Evolutionary conservation across 371 early-diverging fungal genomes (phyloP), one percentile per base, ranked within the genome.

Genomic region (Apophysomyces elegans): DNA sequence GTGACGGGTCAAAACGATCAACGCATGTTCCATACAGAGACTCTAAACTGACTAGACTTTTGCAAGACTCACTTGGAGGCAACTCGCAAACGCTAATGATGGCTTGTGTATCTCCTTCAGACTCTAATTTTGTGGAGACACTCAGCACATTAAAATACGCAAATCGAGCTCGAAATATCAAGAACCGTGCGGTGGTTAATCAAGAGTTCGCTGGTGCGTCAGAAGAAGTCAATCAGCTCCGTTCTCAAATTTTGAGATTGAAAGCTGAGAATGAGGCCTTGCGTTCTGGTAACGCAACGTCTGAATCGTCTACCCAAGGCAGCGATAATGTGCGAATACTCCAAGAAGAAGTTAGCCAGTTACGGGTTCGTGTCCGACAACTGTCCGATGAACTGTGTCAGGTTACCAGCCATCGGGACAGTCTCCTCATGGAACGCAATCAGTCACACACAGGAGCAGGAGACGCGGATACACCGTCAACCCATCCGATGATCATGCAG

Each of bases 31-130:
- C 99, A 3, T 99, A 95, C 71, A 88, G 99, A 74, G 80, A 99
- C 72, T 93, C 94, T 7, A 99, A 99, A 77, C 86, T 99, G 35
- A 80, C 81, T 9, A 88, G 88, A 60, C 85, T 99, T 44, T 86
- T 99, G 59, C 96, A 99, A 79, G 95, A 96, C 73, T 95, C 95
- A 12, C 85, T 99, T 14, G 97, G 97, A 56, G 99, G 98, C 18
- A 96, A 94, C 62, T 89, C 91, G 39, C 90, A 90, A 60, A 93
- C 96, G 0, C 72, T 97, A 56, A 95, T 98, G 95, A 78, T 98
- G 57, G 96, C 96, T 5, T 98, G 97, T 84, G 88, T 96, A 0
- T 89, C 91, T 57, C 91, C 94, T 4, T 85, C 91, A 12, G 89
- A 91, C 62, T 81, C 78, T 37, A 91, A 94, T 79, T 88, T 91